Base-by-base conservation (phyloP, 805 yeast species). In the Metschnikowia sp. region DNA sequence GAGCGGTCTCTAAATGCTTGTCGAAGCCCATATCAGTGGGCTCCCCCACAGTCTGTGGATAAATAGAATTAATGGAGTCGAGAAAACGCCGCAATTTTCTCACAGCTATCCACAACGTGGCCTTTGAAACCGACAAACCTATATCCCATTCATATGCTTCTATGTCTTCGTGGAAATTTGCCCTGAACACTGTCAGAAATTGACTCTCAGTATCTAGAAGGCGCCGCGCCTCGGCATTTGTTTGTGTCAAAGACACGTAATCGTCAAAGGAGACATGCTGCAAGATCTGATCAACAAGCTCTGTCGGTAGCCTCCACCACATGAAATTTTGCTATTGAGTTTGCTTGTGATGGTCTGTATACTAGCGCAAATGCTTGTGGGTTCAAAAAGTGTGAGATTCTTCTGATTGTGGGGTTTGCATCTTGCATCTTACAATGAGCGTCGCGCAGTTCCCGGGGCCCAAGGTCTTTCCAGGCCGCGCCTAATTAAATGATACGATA, bases 301-400 rank as follows among this genome's bases (percentile, higher is more conserved):
- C 58, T 19, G 44, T 29, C 39, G 57, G 56, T 9, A 54, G 50
- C 18, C 29, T 39, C 57, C 55, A 53, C 55, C 56, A 54, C 55
- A 49, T 50, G 29, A 10, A 13, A 10, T 13, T 10, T 8, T 15
- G 31, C 19, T 13, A 10, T 9, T 2, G 12, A 26, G n/a, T 12
- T 18, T 22, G 31, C 12, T 18, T 26, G 26, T 22, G 7, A 22
- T 7, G 26, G 26, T 7, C 26, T 22, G 26, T 22, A 5, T 22
- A 22, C 26, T 22, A 22, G 26, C 26, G 26, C 5, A 22, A 22
- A 1, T 22, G 26, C 26, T 22, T 22, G 26, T 22, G 26, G 26
- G 26, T 22, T 22, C 7, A 5, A 22, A 22, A 22, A 4, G 26
- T 4, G 26, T 22, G 7, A 22, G 26, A 22, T 22, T 22, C 7